Conservation (phyloP, 345 rosid species). For the Stellera chamaejasme region DNA sequence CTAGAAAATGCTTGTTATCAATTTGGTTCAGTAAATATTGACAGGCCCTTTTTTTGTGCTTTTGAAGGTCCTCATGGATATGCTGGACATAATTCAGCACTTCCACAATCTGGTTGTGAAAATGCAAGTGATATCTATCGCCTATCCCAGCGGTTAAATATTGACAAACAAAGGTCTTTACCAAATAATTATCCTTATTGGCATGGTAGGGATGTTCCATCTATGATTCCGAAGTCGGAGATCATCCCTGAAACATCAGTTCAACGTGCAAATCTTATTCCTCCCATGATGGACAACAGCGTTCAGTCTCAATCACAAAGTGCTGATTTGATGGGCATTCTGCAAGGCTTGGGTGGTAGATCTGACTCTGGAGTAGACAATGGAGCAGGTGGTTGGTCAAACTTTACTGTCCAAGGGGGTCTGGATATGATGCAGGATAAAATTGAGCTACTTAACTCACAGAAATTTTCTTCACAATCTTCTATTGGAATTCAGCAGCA, state of each 20-base stretch:
- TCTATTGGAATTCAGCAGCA: constrained; percentile 69
- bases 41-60: not conserved
- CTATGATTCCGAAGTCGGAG: constrained; percentile 53
- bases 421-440: constrained; percentile 55
- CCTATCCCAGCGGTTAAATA: constrained; percentile 63
- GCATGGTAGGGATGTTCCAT: constrained; percentile 63
- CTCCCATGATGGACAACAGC: constrained; percentile 28
- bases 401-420: constrained; percentile 39
- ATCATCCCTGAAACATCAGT: constrained; percentile 32
- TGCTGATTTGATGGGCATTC: constrained; percentile 64
- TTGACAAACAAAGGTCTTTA: constrained; percentile 67
- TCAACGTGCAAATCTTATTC: constrained; percentile 28
- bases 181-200: constrained; percentile 48
- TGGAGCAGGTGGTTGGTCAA: constrained; percentile 52
- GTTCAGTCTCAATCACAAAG: constrained; percentile 52
- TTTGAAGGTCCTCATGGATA: constrained; percentile 61
- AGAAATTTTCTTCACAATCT: constrained; percentile 48
- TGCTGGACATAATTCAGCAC: constrained; percentile 40
- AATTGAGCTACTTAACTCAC: constrained; percentile 43
- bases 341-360: constrained; percentile 62
- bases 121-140: constrained; percentile 51
- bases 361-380: constrained; percentile 44
- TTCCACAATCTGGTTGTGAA: constrained; percentile 44
- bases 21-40: too few species aligned
- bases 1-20: too few species aligned